Evolutionary conservation across 208 protist species (phyloP).

Genomic region (Vickermania ingenoplastis): DNA sequence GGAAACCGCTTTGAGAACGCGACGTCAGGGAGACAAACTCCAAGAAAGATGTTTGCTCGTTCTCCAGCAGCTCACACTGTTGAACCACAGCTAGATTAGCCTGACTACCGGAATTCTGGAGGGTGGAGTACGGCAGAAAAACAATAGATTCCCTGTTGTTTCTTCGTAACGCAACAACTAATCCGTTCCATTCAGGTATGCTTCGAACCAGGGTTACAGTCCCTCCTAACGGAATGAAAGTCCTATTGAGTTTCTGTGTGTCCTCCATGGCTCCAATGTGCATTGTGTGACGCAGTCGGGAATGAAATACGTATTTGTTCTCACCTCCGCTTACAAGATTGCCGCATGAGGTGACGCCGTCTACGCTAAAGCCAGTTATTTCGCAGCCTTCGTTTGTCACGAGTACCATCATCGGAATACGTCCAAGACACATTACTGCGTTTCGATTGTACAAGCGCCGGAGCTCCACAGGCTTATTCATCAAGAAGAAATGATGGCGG

Average conservation of each 20-base stretch:
- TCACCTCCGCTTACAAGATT: slow-evolving; percentile 9
- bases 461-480: slow-evolving; percentile 37
- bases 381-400: slow-evolving; percentile 25
- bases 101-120: slow-evolving; percentile 10
- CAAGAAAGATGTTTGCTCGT: background rate
- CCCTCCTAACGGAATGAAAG: slow-evolving; percentile 27
- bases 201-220: slow-evolving; percentile 66
- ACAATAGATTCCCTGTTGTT: slow-evolving; percentile 51
- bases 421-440: slow-evolving; percentile 43
- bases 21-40: background rate
- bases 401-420: slow-evolving; percentile 49
- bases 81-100: slow-evolving; percentile 15
- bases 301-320: slow-evolving; percentile 7
- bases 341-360: slow-evolving; percentile 15
- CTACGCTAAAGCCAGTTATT: slow-evolving; percentile 31
- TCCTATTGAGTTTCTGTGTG: slow-evolving; percentile 32
- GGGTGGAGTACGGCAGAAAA: slow-evolving; percentile 20
- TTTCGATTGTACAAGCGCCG: slow-evolving; percentile 27
- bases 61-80: slow-evolving; percentile 4
- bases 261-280: slow-evolving; percentile 23
- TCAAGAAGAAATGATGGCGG: slow-evolving; percentile 13
- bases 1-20: background rate
- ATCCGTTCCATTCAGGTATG: slow-evolving; percentile 37
- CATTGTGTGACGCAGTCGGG: slow-evolving; percentile 5
- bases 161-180: slow-evolving; percentile 36